phyloP scores from a whole-genome alignment of 805 yeast species.

The Sugiyamaella qingdaonensis region DNA sequence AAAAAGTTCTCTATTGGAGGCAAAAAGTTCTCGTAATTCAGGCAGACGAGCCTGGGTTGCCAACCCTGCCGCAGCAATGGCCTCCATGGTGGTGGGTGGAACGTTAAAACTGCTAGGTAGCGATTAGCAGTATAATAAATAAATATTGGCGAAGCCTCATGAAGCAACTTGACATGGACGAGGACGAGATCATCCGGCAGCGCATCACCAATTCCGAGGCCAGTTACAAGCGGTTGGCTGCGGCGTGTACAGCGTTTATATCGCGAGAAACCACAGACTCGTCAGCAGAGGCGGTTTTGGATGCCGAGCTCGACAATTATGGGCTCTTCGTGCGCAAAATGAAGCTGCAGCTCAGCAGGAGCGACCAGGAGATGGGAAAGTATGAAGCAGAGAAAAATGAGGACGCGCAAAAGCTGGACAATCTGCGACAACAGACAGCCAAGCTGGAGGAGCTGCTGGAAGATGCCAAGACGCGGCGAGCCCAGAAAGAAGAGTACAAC shows the following conservation, averaged over 20 bases:
- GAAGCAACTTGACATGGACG: slow-evolving; percentile 6
- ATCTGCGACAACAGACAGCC: slow-evolving; percentile 13
- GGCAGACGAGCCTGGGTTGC: slow-evolving; percentile 16
- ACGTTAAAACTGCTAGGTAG: not conserved
- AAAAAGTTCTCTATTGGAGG: slow-evolving; percentile 13
- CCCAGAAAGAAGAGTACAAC: slow-evolving; percentile 26
- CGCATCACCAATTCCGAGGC: slow-evolving; percentile 21
- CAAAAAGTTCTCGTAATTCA: slow-evolving; percentile 7
- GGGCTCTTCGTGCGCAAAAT: slow-evolving; percentile 17
- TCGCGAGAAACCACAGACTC: slow-evolving; percentile 1
- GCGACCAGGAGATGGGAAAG: slow-evolving; percentile 17
- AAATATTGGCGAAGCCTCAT: not conserved
- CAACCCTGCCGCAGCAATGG: slow-evolving; percentile 13
- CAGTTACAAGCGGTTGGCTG: slow-evolving; percentile 16
- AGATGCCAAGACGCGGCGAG: slow-evolving; percentile 19
- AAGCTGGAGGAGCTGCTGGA: slow-evolving; percentile 19
- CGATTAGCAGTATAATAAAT: not conserved
- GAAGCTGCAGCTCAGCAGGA: slow-evolving; percentile 23
- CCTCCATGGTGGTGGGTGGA: slow-evolving; percentile 4
- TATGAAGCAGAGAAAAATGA: slow-evolving; percentile 20
- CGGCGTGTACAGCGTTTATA: slow-evolving; percentile 8
- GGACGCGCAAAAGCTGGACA: slow-evolving; percentile 11
- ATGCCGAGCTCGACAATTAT: slow-evolving; percentile 17
- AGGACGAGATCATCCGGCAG: slow-evolving; percentile 22
- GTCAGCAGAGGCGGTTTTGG: slow-evolving; percentile 1